Evolutionary conservation across 495 filamentous ascomycete genomes (phyloP).

Genomic region (Aspergillus sclerotiicarbonarius): DNA sequence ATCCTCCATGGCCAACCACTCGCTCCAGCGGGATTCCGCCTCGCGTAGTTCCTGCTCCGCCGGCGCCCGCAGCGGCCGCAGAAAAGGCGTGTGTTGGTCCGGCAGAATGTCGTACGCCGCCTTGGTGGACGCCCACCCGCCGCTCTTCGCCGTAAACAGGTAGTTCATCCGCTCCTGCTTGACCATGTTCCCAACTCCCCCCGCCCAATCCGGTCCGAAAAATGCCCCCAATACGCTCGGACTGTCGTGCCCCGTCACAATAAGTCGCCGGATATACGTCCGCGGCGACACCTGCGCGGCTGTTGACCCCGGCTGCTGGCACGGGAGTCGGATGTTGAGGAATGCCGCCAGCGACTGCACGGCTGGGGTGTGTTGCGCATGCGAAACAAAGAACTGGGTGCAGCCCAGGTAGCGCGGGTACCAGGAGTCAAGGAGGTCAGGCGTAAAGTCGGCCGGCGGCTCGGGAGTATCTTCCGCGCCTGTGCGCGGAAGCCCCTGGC

Average conservation of each 20-base stretch:
- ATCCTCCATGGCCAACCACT: conserved; percentile 93
- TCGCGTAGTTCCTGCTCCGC: conserved; percentile 73
- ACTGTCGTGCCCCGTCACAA: conserved; percentile 83
- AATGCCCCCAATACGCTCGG: conserved; percentile 76
- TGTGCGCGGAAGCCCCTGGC: not conserved
- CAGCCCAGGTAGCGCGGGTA: conserved; percentile 85
- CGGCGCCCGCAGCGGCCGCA: conserved; percentile 71
- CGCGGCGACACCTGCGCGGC: conserved; percentile 62
- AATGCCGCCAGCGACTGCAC: conserved; percentile 91
- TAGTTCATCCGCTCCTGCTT: conserved; percentile 89
- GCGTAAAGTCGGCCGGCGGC: conserved; percentile 33
- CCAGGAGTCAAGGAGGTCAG: conserved; percentile 80
- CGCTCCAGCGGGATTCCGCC: conserved; percentile 79
- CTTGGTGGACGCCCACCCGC: conserved; percentile 84
- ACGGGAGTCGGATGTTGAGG: conserved; percentile 71
- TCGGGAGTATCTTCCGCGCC: conserved; percentile 9
- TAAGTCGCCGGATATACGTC: conserved; percentile 85
- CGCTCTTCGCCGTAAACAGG: conserved; percentile 91
- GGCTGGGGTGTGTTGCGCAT: conserved; percentile 70
- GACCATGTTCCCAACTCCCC: conserved; percentile 74
- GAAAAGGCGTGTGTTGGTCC: conserved; percentile 78
- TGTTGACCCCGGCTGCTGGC: conserved; percentile 28
- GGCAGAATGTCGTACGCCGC: conserved; percentile 78
- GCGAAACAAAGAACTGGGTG: conserved; percentile 81
- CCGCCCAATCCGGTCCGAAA: conserved; percentile 82